Conservation (phyloP, 176 grass and related monocot species). For the Olyra latifolia region DNA sequence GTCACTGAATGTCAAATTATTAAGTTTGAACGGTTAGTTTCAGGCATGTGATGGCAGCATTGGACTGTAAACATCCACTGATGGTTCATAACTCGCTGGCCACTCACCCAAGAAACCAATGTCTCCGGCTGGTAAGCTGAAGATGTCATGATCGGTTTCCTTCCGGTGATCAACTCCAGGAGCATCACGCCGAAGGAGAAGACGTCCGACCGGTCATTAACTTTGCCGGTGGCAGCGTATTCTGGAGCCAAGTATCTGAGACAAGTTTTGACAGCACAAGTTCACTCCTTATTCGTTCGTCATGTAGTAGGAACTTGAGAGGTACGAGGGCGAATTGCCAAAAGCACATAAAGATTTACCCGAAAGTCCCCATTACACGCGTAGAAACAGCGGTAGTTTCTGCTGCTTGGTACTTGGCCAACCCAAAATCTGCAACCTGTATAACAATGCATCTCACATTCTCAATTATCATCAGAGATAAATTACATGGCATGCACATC, state of each 20-base stretch:
- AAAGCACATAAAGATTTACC: constrained; percentile 32
- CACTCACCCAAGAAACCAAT: constrained; percentile 72
- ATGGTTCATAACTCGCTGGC: not conserved
- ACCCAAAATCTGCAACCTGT: constrained; percentile 88
- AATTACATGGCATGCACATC: too few species aligned
- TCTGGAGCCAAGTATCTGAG: constrained; percentile 89
- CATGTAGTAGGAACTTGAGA: not conserved
- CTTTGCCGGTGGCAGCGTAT: constrained; percentile 71
- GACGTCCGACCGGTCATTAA: constrained; percentile 76
- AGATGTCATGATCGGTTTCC: constrained; percentile 47
- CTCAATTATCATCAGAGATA: too few species aligned
- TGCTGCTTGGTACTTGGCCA: constrained; percentile 63
- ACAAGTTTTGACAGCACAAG: not conserved
- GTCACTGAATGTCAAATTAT: not conserved
- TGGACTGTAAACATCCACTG: not conserved
- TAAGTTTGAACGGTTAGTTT: too few species aligned
- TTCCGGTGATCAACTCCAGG: constrained; percentile 80
- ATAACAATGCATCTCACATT: not conserved
- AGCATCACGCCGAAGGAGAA: constrained; percentile 92
- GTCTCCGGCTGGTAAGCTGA: constrained; percentile 34
- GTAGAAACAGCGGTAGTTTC: constrained; percentile 60
- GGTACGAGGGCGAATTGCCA: not conserved
- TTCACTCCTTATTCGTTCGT: not conserved
- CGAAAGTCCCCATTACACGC: constrained; percentile 76
- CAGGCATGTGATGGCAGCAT: not conserved